phyloP scores from a whole-genome alignment of 1,284 basidiomycete species.

The Sphaerobolus stellatus region DNA sequence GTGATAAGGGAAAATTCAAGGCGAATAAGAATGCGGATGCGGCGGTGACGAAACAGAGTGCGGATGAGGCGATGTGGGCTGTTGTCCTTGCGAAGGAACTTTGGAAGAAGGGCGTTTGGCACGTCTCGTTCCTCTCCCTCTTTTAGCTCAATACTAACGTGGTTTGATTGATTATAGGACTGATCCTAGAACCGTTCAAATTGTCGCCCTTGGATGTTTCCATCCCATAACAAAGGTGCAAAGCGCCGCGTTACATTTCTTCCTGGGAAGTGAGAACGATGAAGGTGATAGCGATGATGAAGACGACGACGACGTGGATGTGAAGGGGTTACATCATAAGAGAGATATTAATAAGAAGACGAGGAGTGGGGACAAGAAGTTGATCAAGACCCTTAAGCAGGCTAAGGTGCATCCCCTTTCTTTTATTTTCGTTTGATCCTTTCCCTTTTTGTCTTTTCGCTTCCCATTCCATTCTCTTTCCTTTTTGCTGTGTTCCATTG shows the following conservation, averaged over 20 bases:
- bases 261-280: conserved; percentile 81
- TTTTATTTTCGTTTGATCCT: background rate
- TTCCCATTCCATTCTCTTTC: no score
- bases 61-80: conserved; percentile 97
- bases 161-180: conserved; percentile 49
- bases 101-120: conserved; percentile 95
- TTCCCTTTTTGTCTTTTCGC: conserved; percentile 4
- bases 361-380: conserved; percentile 74
- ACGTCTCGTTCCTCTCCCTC: conserved; percentile 24
- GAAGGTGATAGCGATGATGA: conserved; percentile 71
- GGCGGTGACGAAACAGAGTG: conserved; percentile 45
- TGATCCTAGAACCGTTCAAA: conserved; percentile 92
- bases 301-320: conserved; percentile 62
- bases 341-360: conserved; percentile 90
- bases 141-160: background rate
- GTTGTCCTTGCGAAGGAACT: conserved; percentile 92
- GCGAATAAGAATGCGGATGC: conserved; percentile 31
- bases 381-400: conserved; percentile 73
- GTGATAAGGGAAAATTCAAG: conserved; percentile 77
- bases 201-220: conserved; percentile 89
- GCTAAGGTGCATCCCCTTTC: conserved; percentile 36
- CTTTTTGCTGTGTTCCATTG: no score
- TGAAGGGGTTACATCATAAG: conserved; percentile 77
- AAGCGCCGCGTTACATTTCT: conserved; percentile 95
- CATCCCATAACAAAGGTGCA: conserved; percentile 96